These are phyloP conservation scores for Nigrograna mackinnonii DNA, from an alignment of 2,329 filamentous ascomycete genomes.

Conservation along the genomic window DNA sequence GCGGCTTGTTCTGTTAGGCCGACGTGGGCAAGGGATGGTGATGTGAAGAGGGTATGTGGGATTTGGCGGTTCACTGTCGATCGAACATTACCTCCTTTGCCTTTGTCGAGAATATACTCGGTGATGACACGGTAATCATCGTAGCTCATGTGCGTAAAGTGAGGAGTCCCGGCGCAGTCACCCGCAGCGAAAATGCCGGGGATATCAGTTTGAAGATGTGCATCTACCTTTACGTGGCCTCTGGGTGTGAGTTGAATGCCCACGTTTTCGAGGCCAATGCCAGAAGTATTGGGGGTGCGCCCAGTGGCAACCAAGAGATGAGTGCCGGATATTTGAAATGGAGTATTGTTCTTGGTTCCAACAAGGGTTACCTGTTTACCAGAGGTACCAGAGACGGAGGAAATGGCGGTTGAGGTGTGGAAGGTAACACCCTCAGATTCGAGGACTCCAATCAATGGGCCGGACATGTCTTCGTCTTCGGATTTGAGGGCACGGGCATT, in stretches of 20 bases:
- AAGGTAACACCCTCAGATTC: constrained; percentile 51
- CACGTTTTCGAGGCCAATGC: constrained; percentile 45
- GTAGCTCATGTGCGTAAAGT: constrained; percentile 61
- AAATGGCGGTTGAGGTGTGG: constrained; percentile 37
- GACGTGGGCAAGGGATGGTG: constrained; percentile 56
- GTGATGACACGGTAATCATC: constrained; percentile 59
- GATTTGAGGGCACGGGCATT: constrained; percentile 50
- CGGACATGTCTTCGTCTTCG: constrained; percentile 32
- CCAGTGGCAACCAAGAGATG: constrained; percentile 58
- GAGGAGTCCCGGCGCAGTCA: constrained; percentile 56
- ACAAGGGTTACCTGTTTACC: constrained; percentile 24
- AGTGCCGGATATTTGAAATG: constrained; percentile 38
- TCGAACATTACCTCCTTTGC: background rate
- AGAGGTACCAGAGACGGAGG: constrained; percentile 21
- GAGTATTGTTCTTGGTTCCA: constrained; percentile 10
- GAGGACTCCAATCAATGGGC: constrained; percentile 47
- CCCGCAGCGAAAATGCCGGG: constrained; percentile 54
- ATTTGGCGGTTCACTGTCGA: constrained; percentile 28
- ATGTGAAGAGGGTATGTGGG: constrained; percentile 58
- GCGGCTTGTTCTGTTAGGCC: constrained; percentile 8
- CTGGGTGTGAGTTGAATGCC: constrained; percentile 45
- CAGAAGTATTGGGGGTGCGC: constrained; percentile 54
- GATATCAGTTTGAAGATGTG: constrained; percentile 49
- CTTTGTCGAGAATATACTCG: constrained; percentile 44
- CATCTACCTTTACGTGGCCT: constrained; percentile 51